Conservation (phyloP, 768 basidiomycete genomes). For the Hydnomerulius pinastri region DNA sequence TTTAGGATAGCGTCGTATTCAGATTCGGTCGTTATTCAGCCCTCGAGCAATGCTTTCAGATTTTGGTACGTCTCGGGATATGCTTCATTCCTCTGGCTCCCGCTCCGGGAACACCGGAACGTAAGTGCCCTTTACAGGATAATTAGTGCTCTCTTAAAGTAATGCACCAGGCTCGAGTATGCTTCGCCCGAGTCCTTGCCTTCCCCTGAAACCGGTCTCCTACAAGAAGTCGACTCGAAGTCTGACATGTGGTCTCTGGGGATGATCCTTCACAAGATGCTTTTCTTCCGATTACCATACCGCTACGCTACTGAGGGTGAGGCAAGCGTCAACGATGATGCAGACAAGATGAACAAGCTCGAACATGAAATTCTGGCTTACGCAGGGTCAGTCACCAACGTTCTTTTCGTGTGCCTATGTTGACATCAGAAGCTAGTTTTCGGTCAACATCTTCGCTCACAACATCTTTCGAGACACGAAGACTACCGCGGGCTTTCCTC, state of each 20-base stretch:
- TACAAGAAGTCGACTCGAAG: slow-evolving; percentile 79
- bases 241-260: slow-evolving; percentile 98
- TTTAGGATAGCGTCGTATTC: not conserved
- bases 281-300: slow-evolving; percentile 91
- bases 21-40: slow-evolving; percentile 37
- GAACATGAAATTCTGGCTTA: slow-evolving; percentile 76
- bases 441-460: slow-evolving; percentile 51
- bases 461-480: slow-evolving; percentile 65
- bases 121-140: slow-evolving; percentile 43
- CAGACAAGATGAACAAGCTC: slow-evolving; percentile 66
- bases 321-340: slow-evolving; percentile 50
- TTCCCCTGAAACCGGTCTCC: slow-evolving; percentile 60
- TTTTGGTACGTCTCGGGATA: slow-evolving; percentile 93
- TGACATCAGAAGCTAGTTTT: slow-evolving; percentile 43
- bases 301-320: slow-evolving; percentile 66
- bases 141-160: not conserved
- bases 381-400: slow-evolving; percentile 54
- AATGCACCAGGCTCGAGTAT: slow-evolving; percentile 67
- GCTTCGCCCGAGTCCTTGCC: slow-evolving; percentile 87
- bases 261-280: slow-evolving; percentile 91
- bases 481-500: slow-evolving; percentile 69
- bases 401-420: not conserved
- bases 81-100: slow-evolving; percentile 65
- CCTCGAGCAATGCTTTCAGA: slow-evolving; percentile 95
- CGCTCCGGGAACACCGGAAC: slow-evolving; percentile 96